These are phyloP conservation scores for Primulina tabacum DNA, from an alignment of 257 asterid genomes.

Conservation along the genomic window DNA sequence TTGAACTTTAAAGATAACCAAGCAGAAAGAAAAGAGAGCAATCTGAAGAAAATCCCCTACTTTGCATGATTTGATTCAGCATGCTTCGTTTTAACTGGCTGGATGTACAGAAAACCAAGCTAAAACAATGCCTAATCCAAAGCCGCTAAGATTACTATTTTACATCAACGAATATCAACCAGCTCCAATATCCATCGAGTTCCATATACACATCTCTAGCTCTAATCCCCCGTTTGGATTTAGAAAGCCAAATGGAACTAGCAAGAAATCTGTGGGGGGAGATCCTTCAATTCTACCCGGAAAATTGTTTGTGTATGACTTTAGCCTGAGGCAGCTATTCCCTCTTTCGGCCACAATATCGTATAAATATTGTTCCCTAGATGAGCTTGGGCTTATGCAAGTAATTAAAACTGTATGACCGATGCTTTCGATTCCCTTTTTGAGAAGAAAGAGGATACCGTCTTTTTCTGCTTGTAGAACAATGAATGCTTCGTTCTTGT, in stretches of 20 bases:
- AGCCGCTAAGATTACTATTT: conserved; percentile 16
- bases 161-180: conserved; percentile 34
- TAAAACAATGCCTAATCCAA: conserved; percentile 14
- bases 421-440: conserved; percentile 65
- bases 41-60: background rate
- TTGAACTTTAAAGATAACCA: background rate
- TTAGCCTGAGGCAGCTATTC: conserved; percentile 76
- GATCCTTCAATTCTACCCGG: conserved; percentile 78
- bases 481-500: conserved; percentile 69
- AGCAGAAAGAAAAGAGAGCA: background rate
- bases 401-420: conserved; percentile 71
- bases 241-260: conserved; percentile 66
- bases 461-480: conserved; percentile 85
- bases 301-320: conserved; percentile 60
- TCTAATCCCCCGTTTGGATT: conserved; percentile 56
- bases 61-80: background rate
- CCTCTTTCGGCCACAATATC: conserved; percentile 80
- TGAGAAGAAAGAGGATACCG: conserved; percentile 68
- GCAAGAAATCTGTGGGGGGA: conserved; percentile 70
- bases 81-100: conserved; percentile 1
- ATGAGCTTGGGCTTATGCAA: conserved; percentile 73
- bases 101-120: conserved; percentile 21
- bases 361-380: conserved; percentile 59
- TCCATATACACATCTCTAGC: conserved; percentile 82
- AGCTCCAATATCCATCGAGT: conserved; percentile 54